Evolutionary conservation across 78 protist genomes (phyloP).

Genomic region (Dictyostelium capitatum): DNA sequence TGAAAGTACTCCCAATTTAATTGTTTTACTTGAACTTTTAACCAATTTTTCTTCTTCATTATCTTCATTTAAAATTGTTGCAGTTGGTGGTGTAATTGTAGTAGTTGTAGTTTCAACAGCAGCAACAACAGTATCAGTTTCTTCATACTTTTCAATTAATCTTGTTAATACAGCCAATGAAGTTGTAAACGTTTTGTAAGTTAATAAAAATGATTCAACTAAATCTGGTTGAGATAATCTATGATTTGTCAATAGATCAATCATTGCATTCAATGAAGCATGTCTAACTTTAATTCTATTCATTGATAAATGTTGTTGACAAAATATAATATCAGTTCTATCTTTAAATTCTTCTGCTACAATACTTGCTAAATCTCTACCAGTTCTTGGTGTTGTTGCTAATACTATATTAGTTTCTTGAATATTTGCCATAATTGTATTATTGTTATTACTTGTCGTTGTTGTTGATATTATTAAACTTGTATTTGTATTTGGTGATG

Average conservation of each 20-base stretch:
- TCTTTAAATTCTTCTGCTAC: conserved; percentile 44
- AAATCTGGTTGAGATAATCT: conserved; percentile 61
- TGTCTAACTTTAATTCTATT: conserved; percentile 41
- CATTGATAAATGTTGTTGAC: background rate
- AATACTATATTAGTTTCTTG: conserved; percentile 3
- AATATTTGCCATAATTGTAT: background rate
- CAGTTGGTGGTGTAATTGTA: background rate
- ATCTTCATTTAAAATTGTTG: conserved; percentile 5
- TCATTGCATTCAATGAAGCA: conserved; percentile 65
- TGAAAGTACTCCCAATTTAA: conserved; percentile 51
- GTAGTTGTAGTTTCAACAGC: background rate
- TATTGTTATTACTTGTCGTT: background rate
- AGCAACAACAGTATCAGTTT: conserved; percentile 9
- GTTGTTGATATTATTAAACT: background rate
- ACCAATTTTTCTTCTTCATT: background rate
- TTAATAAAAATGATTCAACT: conserved; percentile 70
- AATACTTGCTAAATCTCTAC: background rate
- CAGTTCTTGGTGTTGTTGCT: conserved; percentile 7
- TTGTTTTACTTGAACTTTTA: conserved; percentile 6
- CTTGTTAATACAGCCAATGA: conserved; percentile 44
- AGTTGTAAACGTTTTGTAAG: conserved; percentile 74
- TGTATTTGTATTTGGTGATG: conserved; percentile 4
- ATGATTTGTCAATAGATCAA: conserved; percentile 75
- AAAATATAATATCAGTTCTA: conserved; percentile 48
- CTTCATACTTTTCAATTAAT: conserved; percentile 50